Conservation (phyloP, 768 basidiomycete species). For the Lactarius trivialis region DNA sequence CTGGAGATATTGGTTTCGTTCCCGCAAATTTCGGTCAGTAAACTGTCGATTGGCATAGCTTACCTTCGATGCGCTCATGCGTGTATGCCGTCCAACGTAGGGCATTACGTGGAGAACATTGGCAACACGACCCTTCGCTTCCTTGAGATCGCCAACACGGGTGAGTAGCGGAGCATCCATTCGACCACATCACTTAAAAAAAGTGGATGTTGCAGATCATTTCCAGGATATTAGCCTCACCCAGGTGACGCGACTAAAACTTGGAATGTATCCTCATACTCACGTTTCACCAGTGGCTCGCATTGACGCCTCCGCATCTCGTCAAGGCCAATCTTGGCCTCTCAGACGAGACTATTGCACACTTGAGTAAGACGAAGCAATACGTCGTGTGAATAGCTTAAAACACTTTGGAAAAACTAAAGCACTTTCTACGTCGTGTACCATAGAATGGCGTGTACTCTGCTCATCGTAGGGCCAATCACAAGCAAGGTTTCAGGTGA, state of each 20-base stretch:
- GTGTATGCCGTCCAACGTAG: constrained; percentile 13
- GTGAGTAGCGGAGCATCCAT: constrained; percentile 15
- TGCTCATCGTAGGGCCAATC: no score
- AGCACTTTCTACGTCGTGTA: background rate
- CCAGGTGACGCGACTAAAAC: constrained; percentile 23
- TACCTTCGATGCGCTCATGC: background rate
- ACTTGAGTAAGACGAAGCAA: constrained; percentile 35
- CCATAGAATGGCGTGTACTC: background rate
- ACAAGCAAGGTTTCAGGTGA: no score
- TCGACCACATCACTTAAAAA: background rate
- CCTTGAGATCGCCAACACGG: constrained; percentile 37
- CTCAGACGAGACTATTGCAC: constrained; percentile 43
- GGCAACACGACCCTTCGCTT: constrained; percentile 34
- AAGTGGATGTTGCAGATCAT: constrained; percentile 18
- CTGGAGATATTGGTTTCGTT: constrained; percentile 58
- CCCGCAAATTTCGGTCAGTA: constrained; percentile 48
- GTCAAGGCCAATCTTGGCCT: constrained; percentile 58
- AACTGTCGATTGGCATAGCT: background rate
- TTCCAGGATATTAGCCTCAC: constrained; percentile 31
- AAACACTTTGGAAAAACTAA: background rate
- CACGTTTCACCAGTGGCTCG: constrained; percentile 18
- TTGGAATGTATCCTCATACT: background rate
- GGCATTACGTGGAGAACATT: constrained; percentile 41
- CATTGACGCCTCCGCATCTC: constrained; percentile 34
- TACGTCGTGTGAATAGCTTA: background rate